These are phyloP conservation scores for Penicillium turbatum DNA, from an alignment of 495 filamentous ascomycete genomes.

Conservation along the genomic window DNA sequence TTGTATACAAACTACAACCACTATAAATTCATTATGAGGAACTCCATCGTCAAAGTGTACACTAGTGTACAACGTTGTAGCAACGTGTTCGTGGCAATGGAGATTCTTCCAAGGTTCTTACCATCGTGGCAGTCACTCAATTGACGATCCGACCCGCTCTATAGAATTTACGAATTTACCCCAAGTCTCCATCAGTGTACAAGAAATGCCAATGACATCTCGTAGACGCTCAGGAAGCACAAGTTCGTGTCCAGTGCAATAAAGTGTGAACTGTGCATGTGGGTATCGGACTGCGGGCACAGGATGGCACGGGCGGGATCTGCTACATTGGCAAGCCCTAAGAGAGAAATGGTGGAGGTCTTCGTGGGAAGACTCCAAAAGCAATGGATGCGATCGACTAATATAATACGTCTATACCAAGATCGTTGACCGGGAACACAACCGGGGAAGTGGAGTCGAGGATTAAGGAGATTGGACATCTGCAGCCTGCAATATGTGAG, in stretches of 20 bases:
- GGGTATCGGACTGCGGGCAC: slow-evolving; percentile 7
- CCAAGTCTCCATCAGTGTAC: slow-evolving; percentile 2
- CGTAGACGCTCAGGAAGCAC: no score
- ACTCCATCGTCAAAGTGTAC: neutral
- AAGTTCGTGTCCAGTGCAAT: slow-evolving; percentile 10
- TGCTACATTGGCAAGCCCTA: neutral
- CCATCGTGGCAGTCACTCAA: slow-evolving; percentile 5
- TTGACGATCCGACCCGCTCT: slow-evolving; percentile 6
- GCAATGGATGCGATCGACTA: neutral
- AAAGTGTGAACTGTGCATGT: slow-evolving; percentile 34
- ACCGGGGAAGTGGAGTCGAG: slow-evolving; percentile 26
- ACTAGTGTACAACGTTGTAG: neutral
- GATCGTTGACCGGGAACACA: slow-evolving; percentile 24
- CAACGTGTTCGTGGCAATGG: slow-evolving; percentile 4
- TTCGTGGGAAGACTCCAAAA: neutral
- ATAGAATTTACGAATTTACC: neutral
- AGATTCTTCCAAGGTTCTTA: neutral
- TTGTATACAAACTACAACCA: no score
- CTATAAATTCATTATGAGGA: no score
- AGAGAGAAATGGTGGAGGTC: neutral
- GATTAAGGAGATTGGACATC: slow-evolving; percentile 1
- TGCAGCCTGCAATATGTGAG: slow-evolving; percentile 6
- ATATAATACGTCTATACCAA: neutral
- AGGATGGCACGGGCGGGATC: slow-evolving; percentile 10
- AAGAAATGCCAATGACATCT: no score